Evolutionary conservation across 768 basidiomycete species (phyloP).

Genomic region (Tricholoma hemisulphureum): DNA sequence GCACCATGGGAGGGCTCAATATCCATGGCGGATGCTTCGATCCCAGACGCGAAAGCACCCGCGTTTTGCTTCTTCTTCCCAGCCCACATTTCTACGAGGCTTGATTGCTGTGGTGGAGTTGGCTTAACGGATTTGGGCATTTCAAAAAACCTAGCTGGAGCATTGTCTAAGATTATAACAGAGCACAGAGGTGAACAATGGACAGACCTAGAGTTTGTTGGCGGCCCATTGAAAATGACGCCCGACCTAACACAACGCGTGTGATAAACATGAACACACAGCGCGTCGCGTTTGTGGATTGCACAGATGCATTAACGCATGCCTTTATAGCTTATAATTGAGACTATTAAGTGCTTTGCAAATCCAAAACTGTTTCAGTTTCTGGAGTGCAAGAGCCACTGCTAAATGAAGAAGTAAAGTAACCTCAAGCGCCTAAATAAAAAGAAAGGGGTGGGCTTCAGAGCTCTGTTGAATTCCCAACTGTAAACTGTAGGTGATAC

Average conservation of each 20-base stretch:
- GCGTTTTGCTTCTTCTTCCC: constrained; percentile 23
- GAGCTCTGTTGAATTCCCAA: too few species aligned
- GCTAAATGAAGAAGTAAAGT: too few species aligned
- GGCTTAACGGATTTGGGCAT: constrained; percentile 70
- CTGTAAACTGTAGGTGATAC: too few species aligned
- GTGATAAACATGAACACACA: constrained; percentile 46
- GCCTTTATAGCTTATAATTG: too few species aligned
- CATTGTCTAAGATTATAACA: not conserved
- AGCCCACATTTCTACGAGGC: constrained; percentile 72
- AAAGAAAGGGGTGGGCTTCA: too few species aligned
- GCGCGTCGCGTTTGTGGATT: constrained; percentile 34
- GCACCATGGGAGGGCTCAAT: constrained; percentile 25
- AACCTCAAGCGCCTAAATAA: too few species aligned
- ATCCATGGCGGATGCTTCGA: constrained; percentile 28
- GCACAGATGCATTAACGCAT: not conserved
- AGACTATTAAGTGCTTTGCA: too few species aligned
- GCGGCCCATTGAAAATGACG: constrained; percentile 51
- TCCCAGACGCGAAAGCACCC: constrained; percentile 11
- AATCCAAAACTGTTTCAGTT: too few species aligned
- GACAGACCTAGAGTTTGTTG: constrained; percentile 70
- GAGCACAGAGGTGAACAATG: not conserved
- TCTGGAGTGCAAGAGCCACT: too few species aligned
- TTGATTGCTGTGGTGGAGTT: constrained; percentile 75
- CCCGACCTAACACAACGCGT: constrained; percentile 35
- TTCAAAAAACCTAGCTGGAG: constrained; percentile 68